These are phyloP conservation scores for Epichloe glyceriae DNA, from an alignment of 2,329 filamentous ascomycete species.

Conservation along the genomic window DNA sequence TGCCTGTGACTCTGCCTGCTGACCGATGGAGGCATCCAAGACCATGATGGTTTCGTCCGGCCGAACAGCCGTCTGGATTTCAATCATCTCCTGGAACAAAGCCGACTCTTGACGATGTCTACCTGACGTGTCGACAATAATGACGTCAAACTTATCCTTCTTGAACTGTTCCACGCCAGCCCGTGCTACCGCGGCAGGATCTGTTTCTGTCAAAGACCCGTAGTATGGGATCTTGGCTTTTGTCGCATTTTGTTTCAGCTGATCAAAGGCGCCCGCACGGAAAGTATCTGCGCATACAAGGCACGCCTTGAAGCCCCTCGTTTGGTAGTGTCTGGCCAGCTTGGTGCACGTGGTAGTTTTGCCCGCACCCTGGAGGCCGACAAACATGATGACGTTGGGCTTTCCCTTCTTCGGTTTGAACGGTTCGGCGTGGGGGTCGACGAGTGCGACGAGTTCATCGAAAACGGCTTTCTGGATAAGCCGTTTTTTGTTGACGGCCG, in stretches of 20 bases:
- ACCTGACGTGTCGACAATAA: slow-evolving; percentile 95
- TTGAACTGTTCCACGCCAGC: slow-evolving; percentile 98
- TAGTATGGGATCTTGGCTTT: slow-evolving; percentile 99
- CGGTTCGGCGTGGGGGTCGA: slow-evolving; percentile 87
- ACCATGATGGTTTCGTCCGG: slow-evolving; percentile 99
- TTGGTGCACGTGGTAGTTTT: slow-evolving; percentile 99
- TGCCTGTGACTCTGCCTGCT: slow-evolving; percentile 87
- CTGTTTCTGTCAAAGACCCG: slow-evolving; percentile 89
- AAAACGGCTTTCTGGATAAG: slow-evolving; percentile 97
- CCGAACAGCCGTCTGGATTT: slow-evolving; percentile 81
- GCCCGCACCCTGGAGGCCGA: slow-evolving; percentile 91
- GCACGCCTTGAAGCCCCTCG: slow-evolving; percentile 81
- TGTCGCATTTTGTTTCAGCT: slow-evolving; percentile 96
- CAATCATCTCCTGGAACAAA: slow-evolving; percentile 93
- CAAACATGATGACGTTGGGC: slow-evolving; percentile 98
- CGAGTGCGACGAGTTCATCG: slow-evolving; percentile 88
- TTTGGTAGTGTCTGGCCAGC: slow-evolving; percentile 87
- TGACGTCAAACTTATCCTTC: slow-evolving; percentile 95
- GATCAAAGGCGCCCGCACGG: slow-evolving; percentile 94
- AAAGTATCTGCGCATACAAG: slow-evolving; percentile 97
- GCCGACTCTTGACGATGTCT: slow-evolving; percentile 90
- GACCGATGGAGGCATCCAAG: slow-evolving; percentile 88
- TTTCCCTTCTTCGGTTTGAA: slow-evolving; percentile 97
- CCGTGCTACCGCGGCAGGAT: slow-evolving; percentile 83
- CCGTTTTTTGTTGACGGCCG: slow-evolving; percentile 94